Base-by-base conservation (phyloP, 2,329 filamentous ascomycete species). In the Fusarium scirpi region DNA sequence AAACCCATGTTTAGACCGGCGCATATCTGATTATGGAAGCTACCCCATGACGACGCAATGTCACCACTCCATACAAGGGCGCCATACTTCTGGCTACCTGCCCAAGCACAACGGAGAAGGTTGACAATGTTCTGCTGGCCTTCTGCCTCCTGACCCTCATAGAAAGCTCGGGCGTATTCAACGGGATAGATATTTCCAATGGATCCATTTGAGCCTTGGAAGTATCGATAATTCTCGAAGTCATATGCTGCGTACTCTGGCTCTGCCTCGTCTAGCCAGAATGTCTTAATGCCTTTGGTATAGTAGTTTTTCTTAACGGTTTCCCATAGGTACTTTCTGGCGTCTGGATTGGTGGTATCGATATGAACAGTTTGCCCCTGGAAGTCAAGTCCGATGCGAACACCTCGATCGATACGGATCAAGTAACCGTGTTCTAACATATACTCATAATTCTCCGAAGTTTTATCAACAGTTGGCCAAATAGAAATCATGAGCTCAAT, bases 231-330 rank as follows among this genome's bases (percentile, higher is more conserved):
- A 68, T 87, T 88, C 59, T 91, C 90, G 73, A 91, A 91, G 74
- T 91, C 88, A 75, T 92, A 91, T 13, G 83, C 82, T 0, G 79
- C 82, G 71, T 91, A 91, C 74, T 92, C 89, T 0, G 89, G 89
- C 71, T 92, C 90, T 0, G 90, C 90, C 75, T 92, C 90, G 69
- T 92, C 90, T 0, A 92, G 83, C 90, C 90, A 92, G 77, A 91
- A 92, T 1, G 87, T 78, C 62, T 85, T 85, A 76, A 92, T 88
- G 3, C 90, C 90, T 57, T 86, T 87, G 51, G 83, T 78, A 71
- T 86, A 87, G 78, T 92, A 92, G 75, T 91, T 89, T 56, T 84
- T 71, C 74, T 87, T 89, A 1, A 81, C 85, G 57, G 85, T 87
- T 3, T 79, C 75, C 89, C 90, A 92, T 4, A 92, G 81, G 46